Conservation (phyloP, 1,139 yeast species). For the Suhomyces yuchorum region DNA sequence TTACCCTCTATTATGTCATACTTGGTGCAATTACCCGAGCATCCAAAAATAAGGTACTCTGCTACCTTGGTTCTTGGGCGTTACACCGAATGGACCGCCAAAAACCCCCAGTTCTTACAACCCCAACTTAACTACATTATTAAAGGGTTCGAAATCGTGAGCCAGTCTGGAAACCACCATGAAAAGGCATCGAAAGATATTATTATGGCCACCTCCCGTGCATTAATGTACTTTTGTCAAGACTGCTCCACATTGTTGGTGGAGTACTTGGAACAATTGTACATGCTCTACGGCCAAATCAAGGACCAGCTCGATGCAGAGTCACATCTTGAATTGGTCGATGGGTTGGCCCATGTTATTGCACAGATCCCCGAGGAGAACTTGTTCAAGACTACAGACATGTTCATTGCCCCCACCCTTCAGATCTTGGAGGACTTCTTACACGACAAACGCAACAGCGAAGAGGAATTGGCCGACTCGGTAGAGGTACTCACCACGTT, state of each 20-base stretch:
- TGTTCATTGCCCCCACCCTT: constrained; percentile 72
- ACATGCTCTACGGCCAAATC: constrained; percentile 71
- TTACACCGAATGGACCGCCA: constrained; percentile 92
- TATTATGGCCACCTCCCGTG: constrained; percentile 86
- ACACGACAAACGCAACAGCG: constrained; percentile 8
- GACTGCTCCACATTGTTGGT: constrained; percentile 78
- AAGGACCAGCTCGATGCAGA: constrained; percentile 59
- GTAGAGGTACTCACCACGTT: constrained; percentile 76
- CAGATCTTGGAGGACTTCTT: constrained; percentile 41
- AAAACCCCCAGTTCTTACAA: constrained; percentile 80
- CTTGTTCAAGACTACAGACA: constrained; percentile 39
- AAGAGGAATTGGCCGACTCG: constrained; percentile 56
- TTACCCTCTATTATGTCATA: constrained; percentile 79
- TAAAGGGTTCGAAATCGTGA: constrained; percentile 61
- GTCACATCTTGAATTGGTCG: constrained; percentile 78
- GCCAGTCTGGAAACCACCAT: constrained; percentile 19
- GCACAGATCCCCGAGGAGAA: constrained; percentile 49
- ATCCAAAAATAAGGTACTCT: constrained; percentile 85
- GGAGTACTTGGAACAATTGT: constrained; percentile 73
- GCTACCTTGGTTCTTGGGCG: constrained; percentile 92
- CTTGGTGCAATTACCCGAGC: constrained; percentile 75
- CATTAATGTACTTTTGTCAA: constrained; percentile 91
- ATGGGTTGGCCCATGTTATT: constrained; percentile 87
- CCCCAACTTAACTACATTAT: constrained; percentile 84
- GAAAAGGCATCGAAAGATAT: constrained; percentile 47